These are phyloP conservation scores for Acrasis kona DNA, from an alignment of 78 protist genomes.

Conservation along the genomic window DNA sequence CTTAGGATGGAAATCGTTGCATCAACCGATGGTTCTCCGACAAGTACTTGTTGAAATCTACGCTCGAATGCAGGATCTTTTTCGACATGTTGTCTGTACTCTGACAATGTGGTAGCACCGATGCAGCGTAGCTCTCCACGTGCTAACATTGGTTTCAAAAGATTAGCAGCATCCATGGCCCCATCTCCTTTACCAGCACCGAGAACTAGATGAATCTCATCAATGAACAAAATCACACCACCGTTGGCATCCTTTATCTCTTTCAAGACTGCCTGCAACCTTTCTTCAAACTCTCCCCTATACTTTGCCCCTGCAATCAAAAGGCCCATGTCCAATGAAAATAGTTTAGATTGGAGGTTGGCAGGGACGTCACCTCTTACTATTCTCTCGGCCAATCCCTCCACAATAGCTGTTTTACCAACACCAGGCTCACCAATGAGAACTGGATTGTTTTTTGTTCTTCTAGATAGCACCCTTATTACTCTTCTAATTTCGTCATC, in stretches of 20 bases:
- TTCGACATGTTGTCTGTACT: conserved; percentile 91
- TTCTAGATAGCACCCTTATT: conserved; percentile 66
- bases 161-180: conserved; percentile 96
- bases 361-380: conserved; percentile 93
- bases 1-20: conserved; percentile 93
- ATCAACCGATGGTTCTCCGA: conserved; percentile 83
- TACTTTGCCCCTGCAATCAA: conserved; percentile 93
- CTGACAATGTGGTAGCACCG: conserved; percentile 97
- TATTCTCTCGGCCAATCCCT: conserved; percentile 97
- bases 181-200: conserved; percentile 97
- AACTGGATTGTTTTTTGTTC: conserved; percentile 96
- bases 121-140: conserved; percentile 92
- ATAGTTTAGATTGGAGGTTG: conserved; percentile 47
- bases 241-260: conserved; percentile 83
- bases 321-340: conserved; percentile 91
- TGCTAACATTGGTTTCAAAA: conserved; percentile 96
- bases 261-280: conserved; percentile 88
- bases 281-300: conserved; percentile 97
- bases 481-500: conserved; percentile 93
- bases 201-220: conserved; percentile 93
- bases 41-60: conserved; percentile 86
- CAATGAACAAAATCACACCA: conserved; percentile 88
- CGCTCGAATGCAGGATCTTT: conserved; percentile 97
- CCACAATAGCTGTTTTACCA: conserved; percentile 91
- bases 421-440: conserved; percentile 97